These are phyloP conservation scores for Tylopilus plumbeoviolaceoides DNA, from an alignment of 768 basidiomycete genomes.

Conservation along the genomic window DNA sequence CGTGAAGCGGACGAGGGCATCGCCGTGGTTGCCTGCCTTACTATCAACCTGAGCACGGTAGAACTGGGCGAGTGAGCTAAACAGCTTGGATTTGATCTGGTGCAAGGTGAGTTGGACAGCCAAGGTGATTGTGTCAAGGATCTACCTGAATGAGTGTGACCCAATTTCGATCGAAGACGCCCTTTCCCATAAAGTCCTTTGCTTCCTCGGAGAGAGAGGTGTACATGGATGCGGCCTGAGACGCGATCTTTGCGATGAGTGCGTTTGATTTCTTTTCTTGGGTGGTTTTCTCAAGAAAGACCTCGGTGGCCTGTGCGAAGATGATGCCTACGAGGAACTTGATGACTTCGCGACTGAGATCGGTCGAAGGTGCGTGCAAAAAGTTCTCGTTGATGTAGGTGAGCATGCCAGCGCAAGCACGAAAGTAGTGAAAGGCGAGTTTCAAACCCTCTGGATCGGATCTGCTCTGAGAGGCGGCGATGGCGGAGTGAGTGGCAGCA, in stretches of 20 bases:
- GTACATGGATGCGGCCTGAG: conserved; percentile 82
- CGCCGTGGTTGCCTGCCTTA: conserved; percentile 76
- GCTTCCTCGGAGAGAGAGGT: conserved; percentile 81
- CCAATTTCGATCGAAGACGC: conserved; percentile 95
- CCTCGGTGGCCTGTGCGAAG: conserved; percentile 90
- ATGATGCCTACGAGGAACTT: conserved; percentile 88
- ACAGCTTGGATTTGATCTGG: conserved; percentile 90
- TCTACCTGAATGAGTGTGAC: conserved; percentile 76
- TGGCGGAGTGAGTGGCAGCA: conserved; percentile 87
- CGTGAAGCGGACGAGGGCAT: conserved; percentile 74
- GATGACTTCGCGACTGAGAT: conserved; percentile 90
- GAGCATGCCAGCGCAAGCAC: conserved; percentile 91
- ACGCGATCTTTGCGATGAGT: conserved; percentile 78
- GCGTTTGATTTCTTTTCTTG: conserved; percentile 84
- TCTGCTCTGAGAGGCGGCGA: conserved; percentile 81
- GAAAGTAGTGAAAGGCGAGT: conserved; percentile 88
- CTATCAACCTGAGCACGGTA: conserved; percentile 79
- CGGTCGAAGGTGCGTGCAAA: conserved; percentile 93
- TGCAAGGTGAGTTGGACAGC: conserved; percentile 3
- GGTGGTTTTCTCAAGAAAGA: conserved; percentile 93
- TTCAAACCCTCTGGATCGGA: conserved; percentile 90
- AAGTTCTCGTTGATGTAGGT: conserved; percentile 99
- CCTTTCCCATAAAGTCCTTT: conserved; percentile 96
- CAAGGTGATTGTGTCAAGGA: background rate
- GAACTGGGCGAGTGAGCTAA: conserved; percentile 82